Base-by-base conservation (phyloP, 2,329 filamentous ascomycete species). In the Polytolypa hystricis region DNA sequence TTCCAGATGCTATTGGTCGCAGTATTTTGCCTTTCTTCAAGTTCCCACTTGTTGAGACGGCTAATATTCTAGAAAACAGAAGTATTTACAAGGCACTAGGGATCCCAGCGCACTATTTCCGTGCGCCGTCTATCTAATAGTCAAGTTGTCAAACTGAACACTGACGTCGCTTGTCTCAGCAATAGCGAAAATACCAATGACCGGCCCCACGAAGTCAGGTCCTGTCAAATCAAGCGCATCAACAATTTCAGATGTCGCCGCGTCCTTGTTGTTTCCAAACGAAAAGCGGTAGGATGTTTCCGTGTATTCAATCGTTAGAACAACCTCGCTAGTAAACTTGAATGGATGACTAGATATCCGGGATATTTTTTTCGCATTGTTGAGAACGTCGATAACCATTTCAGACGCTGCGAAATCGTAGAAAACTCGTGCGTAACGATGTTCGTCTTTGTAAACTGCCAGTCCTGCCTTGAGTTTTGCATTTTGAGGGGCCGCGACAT, bases 141-240 rank as follows among this genome's bases (percentile, higher is more conserved):
- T 10, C 14, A 33, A 21, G 10, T 14, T 15, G 14, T 20, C 14
- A 33, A 17, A 33, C 19, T 7, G 10, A 8, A 19, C 30, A 12
- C 17, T n/a, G 10, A 33, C 19, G 9, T 14, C 30, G 10, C 11
- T 11, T 11, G 23, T 30, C 20, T 36, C 17, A 8, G 35, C 43
- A n/a, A 46, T 40, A 11, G 52, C 51, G 30, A 51, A 59, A 2
- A 52, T 27, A 1, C 56, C 56, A 35, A 59, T 47, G 0, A 58
- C 44, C 1, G 57, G 54, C 0, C 56, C 56, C 2, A 54, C 51
- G 38, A 60, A 58, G 39, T 59, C 56, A 14, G 45, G 50, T 7
- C 47, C 49, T 0, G 51, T 55, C 46, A 58, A 38, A 5, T 57
- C 52, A 16, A 53, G 18, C 7, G 48, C 49, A 35, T 53, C 50